Evolutionary conservation across 306 rosid genomes (phyloP), one percentile per base, ranked within the genome.

Genomic region (Vigna hirtella): DNA sequence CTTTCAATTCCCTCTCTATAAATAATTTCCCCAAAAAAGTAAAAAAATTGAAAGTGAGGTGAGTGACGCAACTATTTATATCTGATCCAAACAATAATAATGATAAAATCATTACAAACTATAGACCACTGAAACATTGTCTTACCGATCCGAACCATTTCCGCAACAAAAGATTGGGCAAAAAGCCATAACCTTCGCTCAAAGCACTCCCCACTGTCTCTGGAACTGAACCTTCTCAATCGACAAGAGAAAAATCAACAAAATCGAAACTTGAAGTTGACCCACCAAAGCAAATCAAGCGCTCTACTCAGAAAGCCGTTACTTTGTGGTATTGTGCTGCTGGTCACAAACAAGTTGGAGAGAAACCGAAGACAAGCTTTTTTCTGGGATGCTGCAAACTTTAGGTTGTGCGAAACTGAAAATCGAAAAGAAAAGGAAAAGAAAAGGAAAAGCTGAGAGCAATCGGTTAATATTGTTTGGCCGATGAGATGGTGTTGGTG

Each of bases 91-190:
- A 9, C 12, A 49, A 28, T 6, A 77, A 72, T 8, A 77, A 36
- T 26, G 38, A 47, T 57, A 48, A 51, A 30, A 22, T 56, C 26
- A 56, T 50, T 58, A 8, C 16, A 17, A 84, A 66, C 9, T 5
- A 47, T 20, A 63, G 53, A 70, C 3, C 1, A 38, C 71, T 30
- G 66, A 75, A 67, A 64, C 63, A 78, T 53, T 14, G 24, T 48
- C 95, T 38, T 88, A 95, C 98, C 97, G 92, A 83, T 89, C 88
- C 10, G 88, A 88, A 71, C 79, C 88, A 77, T 67, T 87, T 75
- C 92, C 91, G n/a, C 95, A 92, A 43, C 91, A 88, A 81, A 89
- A 88, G 77, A 93, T 78, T 36, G 78, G 70, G 80, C 77, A 66
- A 69, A 88, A 84, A 77, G 81, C 94, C 95, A 92, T 92, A 76